Conservation (phyloP, 2,329 filamentous ascomycete genomes). For the Cucurbitaria berberidis region DNA sequence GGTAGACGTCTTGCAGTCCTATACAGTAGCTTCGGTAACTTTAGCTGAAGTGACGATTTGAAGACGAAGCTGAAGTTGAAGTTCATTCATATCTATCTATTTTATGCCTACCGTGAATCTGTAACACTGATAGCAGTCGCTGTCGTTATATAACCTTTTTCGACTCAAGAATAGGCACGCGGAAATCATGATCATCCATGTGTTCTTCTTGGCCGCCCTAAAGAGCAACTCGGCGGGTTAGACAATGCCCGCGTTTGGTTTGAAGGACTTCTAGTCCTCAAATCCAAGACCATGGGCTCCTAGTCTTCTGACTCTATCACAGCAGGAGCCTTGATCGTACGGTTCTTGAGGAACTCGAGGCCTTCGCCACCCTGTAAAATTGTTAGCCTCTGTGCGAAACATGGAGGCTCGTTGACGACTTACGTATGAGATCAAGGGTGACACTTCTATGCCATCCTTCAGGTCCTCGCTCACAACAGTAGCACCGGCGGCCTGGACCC, state of each 20-base stretch:
- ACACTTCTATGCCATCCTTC: conserved; percentile 78
- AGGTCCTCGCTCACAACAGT: conserved; percentile 68
- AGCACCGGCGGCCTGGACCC: conserved; percentile 80
- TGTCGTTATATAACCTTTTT: background rate
- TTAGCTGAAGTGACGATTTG: background rate
- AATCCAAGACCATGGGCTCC: conserved; percentile 7
- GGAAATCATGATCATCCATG: background rate
- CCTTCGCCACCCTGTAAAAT: conserved; percentile 65
- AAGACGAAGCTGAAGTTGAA: too few species aligned
- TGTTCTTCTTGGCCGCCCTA: background rate
- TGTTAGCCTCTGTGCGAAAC: background rate
- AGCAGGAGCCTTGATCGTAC: conserved; percentile 67
- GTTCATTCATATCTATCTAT: conserved; percentile 17
- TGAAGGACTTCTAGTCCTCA: conserved; percentile 2
- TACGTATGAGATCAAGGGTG: conserved; percentile 94
- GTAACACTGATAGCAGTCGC: background rate
- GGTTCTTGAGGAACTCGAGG: conserved; percentile 64
- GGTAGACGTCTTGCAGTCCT: background rate
- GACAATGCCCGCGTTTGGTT: background rate
- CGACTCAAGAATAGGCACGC: background rate
- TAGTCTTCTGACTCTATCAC: conserved; percentile 66
- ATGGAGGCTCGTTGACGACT: conserved; percentile 52
- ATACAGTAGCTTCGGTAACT: background rate
- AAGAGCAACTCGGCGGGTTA: conserved; percentile 6
- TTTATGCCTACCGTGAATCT: background rate